Base-by-base conservation (phyloP, 2,329 filamentous ascomycete genomes). In the Fusarium cicatricum region DNA sequence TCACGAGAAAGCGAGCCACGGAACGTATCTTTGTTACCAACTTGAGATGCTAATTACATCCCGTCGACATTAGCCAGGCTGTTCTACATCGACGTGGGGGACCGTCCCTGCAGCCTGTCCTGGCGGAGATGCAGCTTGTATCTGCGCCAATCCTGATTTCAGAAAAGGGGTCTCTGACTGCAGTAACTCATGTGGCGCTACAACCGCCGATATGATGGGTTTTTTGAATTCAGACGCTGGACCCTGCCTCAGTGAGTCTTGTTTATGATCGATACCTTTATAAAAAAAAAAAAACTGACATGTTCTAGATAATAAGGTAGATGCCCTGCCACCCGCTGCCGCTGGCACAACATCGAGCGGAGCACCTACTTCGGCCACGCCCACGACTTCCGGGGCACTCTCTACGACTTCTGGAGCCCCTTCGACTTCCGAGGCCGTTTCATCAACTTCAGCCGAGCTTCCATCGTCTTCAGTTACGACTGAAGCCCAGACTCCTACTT, bases 101-200 rank as follows among this genome's bases (percentile, higher is more conserved):
- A 23, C 21, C 21, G 7, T 23, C 21, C 21, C 21, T 23, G 4
- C n/a, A n/a, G n/a, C 21, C 21, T 23, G 21, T n/a, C n/a, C n/a
- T 23, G 21, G 21, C 7, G 21, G 7, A 23, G 21, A 23, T 23
- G 21, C 21, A 23, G 21, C 21, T 14, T 82, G 80, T 56, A 70
- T 82, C 14, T 82, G 80, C 59, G 63, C 56, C 23, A 73, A 73
- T 11, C 47, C 67, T 1, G 65, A 65, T 16, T 77, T 77, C 47
- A 40, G 65, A 23, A 65, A 65, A 49, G 76, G 75, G n/a, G 71
- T 80, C 40, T 65, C 69, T 17, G 77, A 80, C 42, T 81, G 79
- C 52, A 72, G 76, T 29, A 67, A 63, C 38, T 65, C 46, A 10
- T 74, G 71, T 54, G 65, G 57, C 34, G 69, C 65, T 36, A 62